Percentiles rank a stretch among this genome's conserved stretches.
phyloP scores from a whole-genome alignment of 345 rosid species.

The Eucalyptus regnans region DNA sequence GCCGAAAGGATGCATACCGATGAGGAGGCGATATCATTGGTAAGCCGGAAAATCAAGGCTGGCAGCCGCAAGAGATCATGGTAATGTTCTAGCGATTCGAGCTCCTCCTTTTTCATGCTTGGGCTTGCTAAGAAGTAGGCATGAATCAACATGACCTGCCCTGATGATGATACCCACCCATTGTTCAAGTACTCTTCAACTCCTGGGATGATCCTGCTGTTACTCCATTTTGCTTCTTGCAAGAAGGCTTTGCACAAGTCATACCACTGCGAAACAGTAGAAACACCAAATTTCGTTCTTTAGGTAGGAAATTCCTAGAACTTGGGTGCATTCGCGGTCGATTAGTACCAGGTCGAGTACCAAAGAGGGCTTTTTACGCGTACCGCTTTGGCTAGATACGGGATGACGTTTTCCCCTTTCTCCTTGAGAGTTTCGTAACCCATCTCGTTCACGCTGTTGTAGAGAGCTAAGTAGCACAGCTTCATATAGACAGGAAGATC shows the following conservation, averaged over 20 bases:
- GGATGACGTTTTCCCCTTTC: constrained; percentile 4
- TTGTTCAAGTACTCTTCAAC: constrained; percentile 27
- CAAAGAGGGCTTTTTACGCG: neutral
- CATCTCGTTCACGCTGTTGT: constrained; percentile 29
- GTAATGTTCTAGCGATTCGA: constrained; percentile 5
- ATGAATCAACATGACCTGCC: constrained; percentile 5
- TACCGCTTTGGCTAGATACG: constrained; percentile 18
- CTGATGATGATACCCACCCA: constrained; percentile 23
- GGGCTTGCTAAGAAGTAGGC: constrained; percentile 3
- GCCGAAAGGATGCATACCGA: constrained; percentile 2
- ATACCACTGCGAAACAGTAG: constrained; percentile 14
- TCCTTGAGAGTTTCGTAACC: constrained; percentile 24
- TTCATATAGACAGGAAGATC: constrained; percentile 29
- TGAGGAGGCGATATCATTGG: constrained; percentile 32
- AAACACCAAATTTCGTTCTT: neutral
- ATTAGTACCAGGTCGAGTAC: neutral
- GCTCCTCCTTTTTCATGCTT: neutral
- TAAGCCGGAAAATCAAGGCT: constrained; percentile 18
- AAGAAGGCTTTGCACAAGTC: constrained; percentile 29
- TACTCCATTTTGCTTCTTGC: constrained; percentile 30
- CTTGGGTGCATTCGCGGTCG: neutral
- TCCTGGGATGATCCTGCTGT: constrained; percentile 2
- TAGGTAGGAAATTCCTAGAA: neutral
- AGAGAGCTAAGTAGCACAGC: constrained; percentile 20
- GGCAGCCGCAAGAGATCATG: constrained; percentile 17